Base-by-base conservation (phyloP, 805 yeast genomes). In the Saccharomyces cerevisiae region DNA sequence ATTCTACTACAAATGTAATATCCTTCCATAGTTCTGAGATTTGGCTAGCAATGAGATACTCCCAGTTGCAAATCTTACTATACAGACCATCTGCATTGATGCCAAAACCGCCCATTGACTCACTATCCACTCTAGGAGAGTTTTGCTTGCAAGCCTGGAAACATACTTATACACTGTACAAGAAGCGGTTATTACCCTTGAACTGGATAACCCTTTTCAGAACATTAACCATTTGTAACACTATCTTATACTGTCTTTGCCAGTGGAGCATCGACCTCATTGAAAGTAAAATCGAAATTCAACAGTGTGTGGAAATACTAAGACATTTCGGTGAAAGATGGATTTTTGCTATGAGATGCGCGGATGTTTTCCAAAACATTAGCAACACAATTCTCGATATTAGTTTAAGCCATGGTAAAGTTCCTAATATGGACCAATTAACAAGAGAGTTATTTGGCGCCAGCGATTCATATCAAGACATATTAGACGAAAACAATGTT, bases 161-260 rank as follows among this genome's bases (percentile, higher is more conserved):
- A 21, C 75, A 73, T 59, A 75, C 79, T 1, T 78, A 78, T 64
- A 73, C 71, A 46, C 57, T 79, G 3, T 79, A 75, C 64, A 72
- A 74, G 46, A 69, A 75, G 9, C 75, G 73, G 50, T 59, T 75
- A 46, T 61, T 79, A 31, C 82, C 82, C 0, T 61, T 76, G 55
- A 78, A 76, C 54, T 79, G 83, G 83, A 74, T 77, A 22, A 76
- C 80, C 1, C 60, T 76, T 9, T 74, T 76, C 58, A 68, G 79
- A 51, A 73, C 79, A 27, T 55, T 79, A 30, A 73, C 77, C 14
- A 71, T 72, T n/a, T 77, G 81, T 61, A 73, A 79, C 22, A 74
- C 79, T 1, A 68, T 79, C 21, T 59, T 79, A 2, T 76, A 72
- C 58, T 78, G 82, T 58, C 57, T 79, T 21, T 74, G 79, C 51